Conservation (phyloP, 768 basidiomycete species). For the Kwoniella europaea region DNA sequence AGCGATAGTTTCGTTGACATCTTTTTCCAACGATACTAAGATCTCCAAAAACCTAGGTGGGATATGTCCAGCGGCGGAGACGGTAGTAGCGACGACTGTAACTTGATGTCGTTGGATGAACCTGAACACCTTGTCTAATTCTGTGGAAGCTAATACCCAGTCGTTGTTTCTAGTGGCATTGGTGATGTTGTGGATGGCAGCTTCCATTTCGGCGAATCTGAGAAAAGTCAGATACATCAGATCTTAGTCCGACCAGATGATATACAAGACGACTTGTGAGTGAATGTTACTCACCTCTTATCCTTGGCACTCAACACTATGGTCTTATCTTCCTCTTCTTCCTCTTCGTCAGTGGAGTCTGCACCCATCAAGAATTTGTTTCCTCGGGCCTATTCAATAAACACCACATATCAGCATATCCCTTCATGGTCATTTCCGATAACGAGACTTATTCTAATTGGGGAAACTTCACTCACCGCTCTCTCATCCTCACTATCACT, state of each 20-base stretch:
- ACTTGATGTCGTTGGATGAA: conserved; percentile 77
- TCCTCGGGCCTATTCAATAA: conserved; percentile 17
- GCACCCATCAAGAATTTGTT: conserved; percentile 57
- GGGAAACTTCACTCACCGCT: conserved; percentile 14
- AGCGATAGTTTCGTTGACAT: conserved; percentile 72
- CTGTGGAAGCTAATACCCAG: conserved; percentile 89
- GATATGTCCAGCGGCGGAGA: conserved; percentile 82
- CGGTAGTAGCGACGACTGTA: conserved; percentile 79
- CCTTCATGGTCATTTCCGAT: not conserved
- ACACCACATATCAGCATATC: not conserved
- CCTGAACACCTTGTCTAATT: conserved; percentile 93
- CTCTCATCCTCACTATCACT: conserved; percentile 53
- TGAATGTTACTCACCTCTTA: conserved; percentile 63
- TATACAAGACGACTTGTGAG: not conserved
- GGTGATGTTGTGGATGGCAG: conserved; percentile 84
- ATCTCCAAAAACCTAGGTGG: conserved; percentile 60
- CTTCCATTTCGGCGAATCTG: conserved; percentile 87
- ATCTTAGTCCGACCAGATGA: no score
- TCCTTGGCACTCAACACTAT: conserved; percentile 88
- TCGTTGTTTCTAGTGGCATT: conserved; percentile 85
- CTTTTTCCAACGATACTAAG: conserved; percentile 69
- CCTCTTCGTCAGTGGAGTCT: conserved; percentile 58
- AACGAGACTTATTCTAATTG: not conserved
- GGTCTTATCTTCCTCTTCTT: conserved; percentile 69
- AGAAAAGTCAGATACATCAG: not conserved